Conservation (phyloP, 1,139 yeast genomes). For the Scheffersomyces titani region DNA sequence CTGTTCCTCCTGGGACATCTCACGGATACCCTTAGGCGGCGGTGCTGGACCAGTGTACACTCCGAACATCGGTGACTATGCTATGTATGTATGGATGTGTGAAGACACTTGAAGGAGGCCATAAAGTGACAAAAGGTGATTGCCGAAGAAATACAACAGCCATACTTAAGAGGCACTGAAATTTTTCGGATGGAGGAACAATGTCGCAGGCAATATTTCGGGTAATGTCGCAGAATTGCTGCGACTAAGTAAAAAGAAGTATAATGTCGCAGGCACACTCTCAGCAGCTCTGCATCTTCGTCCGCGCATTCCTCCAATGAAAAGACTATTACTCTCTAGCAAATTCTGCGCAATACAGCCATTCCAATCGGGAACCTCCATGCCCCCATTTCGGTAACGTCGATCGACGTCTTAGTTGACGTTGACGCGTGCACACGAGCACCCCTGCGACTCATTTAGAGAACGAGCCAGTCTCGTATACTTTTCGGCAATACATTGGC, state of each 20-base stretch:
- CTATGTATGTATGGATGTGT: not conserved
- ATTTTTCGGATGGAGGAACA: not conserved
- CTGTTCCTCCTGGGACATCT: constrained; percentile 90
- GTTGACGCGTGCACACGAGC: not conserved
- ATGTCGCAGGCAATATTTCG: no score
- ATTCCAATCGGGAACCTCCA: not conserved
- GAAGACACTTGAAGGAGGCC: not conserved
- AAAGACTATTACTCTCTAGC: not conserved
- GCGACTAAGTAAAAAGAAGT: not conserved
- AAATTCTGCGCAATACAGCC: not conserved
- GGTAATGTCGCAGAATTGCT: not conserved
- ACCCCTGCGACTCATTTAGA: not conserved
- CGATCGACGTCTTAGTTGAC: not conserved
- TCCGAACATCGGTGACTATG: constrained; percentile 18
- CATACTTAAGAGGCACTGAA: not conserved
- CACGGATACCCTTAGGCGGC: constrained; percentile 48
- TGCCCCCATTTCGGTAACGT: not conserved
- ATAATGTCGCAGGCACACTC: not conserved
- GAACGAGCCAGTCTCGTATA: not conserved
- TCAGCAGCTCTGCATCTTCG: not conserved
- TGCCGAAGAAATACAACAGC: not conserved
- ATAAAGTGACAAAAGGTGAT: not conserved
- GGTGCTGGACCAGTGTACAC: constrained; percentile 25
- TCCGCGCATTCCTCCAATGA: not conserved
- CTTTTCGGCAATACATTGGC: not conserved